Percentiles rank a stretch among this genome's conserved stretches.
phyloP scores from a whole-genome alignment of 1,139 yeast genomes.

The Scheffersomyces stambukii region DNA sequence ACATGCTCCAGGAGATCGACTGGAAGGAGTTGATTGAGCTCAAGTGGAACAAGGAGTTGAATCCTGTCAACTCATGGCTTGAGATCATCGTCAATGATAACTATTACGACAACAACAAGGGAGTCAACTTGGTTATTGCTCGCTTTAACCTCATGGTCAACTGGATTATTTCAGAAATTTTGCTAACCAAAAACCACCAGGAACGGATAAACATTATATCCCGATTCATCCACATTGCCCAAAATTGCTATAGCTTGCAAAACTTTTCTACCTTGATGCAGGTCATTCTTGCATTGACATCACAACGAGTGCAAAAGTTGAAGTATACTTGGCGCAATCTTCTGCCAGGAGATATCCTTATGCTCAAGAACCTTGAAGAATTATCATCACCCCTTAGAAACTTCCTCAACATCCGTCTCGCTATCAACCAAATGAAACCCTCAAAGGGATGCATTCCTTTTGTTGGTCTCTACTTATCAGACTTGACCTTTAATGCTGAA shows the following conservation, averaged over 20 bases:
- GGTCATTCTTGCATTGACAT: constrained; percentile 76
- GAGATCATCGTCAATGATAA: constrained; percentile 65
- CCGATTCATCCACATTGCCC: constrained; percentile 81
- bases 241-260: constrained; percentile 65
- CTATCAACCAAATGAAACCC: constrained; percentile 60
- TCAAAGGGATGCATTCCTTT: constrained; percentile 86
- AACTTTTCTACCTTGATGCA: constrained; percentile 88
- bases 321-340: constrained; percentile 73
- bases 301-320: constrained; percentile 58
- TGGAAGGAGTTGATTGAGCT: constrained; percentile 87
- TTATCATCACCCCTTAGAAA: constrained; percentile 62
- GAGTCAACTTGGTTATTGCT: constrained; percentile 80
- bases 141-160: constrained; percentile 86
- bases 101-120: constrained; percentile 47
- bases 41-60: constrained; percentile 64
- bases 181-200: constrained; percentile 56
- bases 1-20: constrained; percentile 77
- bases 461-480: constrained; percentile 80
- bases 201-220: constrained; percentile 68
- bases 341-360: constrained; percentile 52
- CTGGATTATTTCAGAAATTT: constrained; percentile 88
- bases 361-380: constrained; percentile 61
- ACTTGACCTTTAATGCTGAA: constrained; percentile 76
- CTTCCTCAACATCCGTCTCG: constrained; percentile 60
- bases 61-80: constrained; percentile 83